A percentile compares a stretch with the other conserved stretches of the same genome.
phyloP scores from a whole-genome alignment of 2,329 filamentous ascomycete species.

The Parastagonospora avenae region DNA sequence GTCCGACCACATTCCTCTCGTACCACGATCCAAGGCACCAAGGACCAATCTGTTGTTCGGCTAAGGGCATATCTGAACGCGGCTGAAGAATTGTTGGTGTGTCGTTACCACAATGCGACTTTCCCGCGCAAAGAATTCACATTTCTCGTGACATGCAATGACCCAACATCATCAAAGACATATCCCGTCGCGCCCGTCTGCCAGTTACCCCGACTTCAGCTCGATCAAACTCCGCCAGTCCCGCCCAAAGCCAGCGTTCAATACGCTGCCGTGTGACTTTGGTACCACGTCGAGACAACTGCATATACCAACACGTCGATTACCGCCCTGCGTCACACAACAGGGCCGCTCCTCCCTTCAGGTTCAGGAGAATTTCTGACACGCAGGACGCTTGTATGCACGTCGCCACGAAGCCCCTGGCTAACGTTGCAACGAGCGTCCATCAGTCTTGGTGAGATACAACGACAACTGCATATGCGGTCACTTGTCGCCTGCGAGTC shows the following conservation, averaged over 20 bases:
- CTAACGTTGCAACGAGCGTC: constrained; percentile 26
- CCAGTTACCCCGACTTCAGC: background rate
- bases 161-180: background rate
- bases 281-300: constrained; percentile 20
- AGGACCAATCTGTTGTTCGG: constrained; percentile 8
- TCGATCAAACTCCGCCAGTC: background rate
- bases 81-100: background rate
- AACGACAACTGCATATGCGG: constrained; percentile 21
- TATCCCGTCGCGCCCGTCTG: background rate
- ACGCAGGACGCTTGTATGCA: constrained; percentile 19
- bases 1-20: constrained; percentile 13
- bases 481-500: constrained; percentile 20
- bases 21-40: constrained; percentile 8
- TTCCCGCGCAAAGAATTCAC: background rate
- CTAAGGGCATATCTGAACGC: constrained; percentile 2
- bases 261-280: constrained; percentile 24
- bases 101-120: background rate
- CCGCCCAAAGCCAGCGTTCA: constrained; percentile 10
- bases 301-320: constrained; percentile 21
- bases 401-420: constrained; percentile 19
- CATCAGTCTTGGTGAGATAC: constrained; percentile 23
- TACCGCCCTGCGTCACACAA: constrained; percentile 24
- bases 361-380: constrained; percentile 16
- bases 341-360: constrained; percentile 23
- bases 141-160: background rate